Conservation (phyloP, 2,329 filamentous ascomycete species). For the Epicoccum nigrum region DNA sequence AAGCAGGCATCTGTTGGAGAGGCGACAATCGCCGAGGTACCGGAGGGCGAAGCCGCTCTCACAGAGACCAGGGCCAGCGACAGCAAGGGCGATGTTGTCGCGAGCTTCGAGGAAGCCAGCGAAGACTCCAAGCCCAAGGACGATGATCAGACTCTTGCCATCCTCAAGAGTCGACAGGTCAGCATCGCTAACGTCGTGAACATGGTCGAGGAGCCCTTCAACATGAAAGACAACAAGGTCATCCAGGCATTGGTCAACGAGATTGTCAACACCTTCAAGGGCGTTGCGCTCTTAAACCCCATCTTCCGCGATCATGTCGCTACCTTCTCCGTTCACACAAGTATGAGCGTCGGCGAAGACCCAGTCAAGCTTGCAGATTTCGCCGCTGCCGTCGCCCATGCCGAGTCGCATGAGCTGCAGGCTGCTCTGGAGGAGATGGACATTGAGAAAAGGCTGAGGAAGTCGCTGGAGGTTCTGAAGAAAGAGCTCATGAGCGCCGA, state of each 20-base stretch:
- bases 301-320: conserved; percentile 97
- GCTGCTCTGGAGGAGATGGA: conserved; percentile 88
- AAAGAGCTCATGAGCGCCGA: conserved; percentile 99
- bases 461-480: conserved; percentile 89
- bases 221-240: conserved; percentile 85
- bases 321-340: conserved; percentile 79
- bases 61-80: conserved; percentile 58
- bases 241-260: conserved; percentile 94
- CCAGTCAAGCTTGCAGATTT: conserved; percentile 96
- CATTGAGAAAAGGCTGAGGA: conserved; percentile 89
- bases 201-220: conserved; percentile 83
- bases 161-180: conserved; percentile 88
- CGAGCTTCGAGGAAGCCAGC: conserved; percentile 88
- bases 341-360: conserved; percentile 93
- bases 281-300: conserved; percentile 90
- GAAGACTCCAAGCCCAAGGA: conserved; percentile 59
- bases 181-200: conserved; percentile 97
- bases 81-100: conserved; percentile 80
- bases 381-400: conserved; percentile 87
- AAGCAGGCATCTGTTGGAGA: conserved; percentile 34
- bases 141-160: conserved; percentile 83
- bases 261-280: conserved; percentile 98
- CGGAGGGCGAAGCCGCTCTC: conserved; percentile 51
- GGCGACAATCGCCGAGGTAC: conserved; percentile 48
- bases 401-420: conserved; percentile 87